Evolutionary conservation across 1,284 basidiomycete species (phyloP).

Genomic region (Puccinia triticina): DNA sequence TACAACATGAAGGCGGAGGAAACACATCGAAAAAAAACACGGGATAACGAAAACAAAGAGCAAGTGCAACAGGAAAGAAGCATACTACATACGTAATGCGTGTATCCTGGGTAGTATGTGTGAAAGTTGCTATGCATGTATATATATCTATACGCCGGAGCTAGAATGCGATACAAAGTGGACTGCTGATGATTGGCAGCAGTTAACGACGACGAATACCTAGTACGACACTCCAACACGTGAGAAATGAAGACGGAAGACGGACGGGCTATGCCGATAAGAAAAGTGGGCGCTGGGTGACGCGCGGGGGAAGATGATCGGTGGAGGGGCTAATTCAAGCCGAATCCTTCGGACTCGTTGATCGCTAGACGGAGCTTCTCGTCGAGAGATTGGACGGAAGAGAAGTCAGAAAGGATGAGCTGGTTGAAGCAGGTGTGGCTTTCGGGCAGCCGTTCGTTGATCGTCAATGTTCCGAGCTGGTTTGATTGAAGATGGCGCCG

Average conservation of each 20-base stretch:
- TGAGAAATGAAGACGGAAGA: too few species aligned
- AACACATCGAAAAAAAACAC: too few species aligned
- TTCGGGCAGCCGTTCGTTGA: neutral
- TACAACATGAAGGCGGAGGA: too few species aligned
- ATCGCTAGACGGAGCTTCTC: constrained; percentile 18
- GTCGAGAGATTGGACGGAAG: neutral
- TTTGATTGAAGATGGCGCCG: neutral
- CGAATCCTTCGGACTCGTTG: constrained; percentile 41
- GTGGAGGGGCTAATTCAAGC: constrained; percentile 22
- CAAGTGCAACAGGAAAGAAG: neutral
- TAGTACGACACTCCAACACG: too few species aligned
- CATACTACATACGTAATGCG: neutral
- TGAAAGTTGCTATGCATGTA: neutral
- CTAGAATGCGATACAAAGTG: too few species aligned
- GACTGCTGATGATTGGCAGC: too few species aligned
- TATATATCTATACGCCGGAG: too few species aligned
- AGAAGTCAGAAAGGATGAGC: constrained; percentile 3
- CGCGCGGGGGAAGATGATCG: too few species aligned
- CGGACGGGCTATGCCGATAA: too few species aligned
- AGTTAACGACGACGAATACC: too few species aligned
- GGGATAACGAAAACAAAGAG: too few species aligned
- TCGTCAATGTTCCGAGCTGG: neutral
- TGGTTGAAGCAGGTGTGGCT: constrained; percentile 45
- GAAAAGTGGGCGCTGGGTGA: too few species aligned
- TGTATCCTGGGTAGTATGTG: neutral